Evolutionary conservation across 352 stramenopile species (phyloP).

Genomic region (Globisporangium cystogenes): DNA sequence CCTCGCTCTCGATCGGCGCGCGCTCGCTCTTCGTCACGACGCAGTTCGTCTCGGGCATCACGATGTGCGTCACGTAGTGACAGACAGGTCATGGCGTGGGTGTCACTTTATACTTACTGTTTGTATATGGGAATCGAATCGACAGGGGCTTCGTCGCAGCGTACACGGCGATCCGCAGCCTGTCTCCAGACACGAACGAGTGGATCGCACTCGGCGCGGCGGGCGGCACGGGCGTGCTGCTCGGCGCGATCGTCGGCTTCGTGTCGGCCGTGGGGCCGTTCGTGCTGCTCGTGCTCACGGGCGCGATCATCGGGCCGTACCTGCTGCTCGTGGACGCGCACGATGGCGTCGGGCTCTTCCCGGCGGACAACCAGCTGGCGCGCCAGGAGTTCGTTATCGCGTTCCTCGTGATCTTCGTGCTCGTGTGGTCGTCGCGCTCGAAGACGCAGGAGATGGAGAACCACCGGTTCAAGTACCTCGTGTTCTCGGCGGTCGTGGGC

Average conservation of each 20-base stretch:
- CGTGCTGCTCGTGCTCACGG: constrained; percentile 49
- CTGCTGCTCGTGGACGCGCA: constrained; percentile 74
- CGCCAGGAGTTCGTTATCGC: constrained; percentile 85
- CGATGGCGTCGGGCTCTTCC: constrained; percentile 63
- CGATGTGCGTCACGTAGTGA: constrained; percentile 84
- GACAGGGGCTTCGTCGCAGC: constrained; percentile 60
- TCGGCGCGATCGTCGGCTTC: constrained; percentile 69
- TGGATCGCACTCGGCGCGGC: constrained; percentile 65
- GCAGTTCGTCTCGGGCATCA: constrained; percentile 78
- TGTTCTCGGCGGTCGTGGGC: constrained; percentile 67
- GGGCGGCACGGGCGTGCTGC: constrained; percentile 53
- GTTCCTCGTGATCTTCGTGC: constrained; percentile 85
- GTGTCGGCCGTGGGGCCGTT: constrained; percentile 66
- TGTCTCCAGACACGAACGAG: constrained; percentile 58
- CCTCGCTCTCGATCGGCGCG: constrained; percentile 74
- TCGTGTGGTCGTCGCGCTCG: constrained; percentile 70
- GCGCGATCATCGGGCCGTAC: constrained; percentile 64
- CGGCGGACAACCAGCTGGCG: constrained; percentile 63
- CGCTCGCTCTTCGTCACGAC: constrained; percentile 79
- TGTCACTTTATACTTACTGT: constrained; percentile 9
- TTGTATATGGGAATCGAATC: constrained; percentile 4
- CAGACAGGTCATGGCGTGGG: too few species aligned
- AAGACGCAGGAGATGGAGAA: constrained; percentile 84
- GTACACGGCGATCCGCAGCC: constrained; percentile 59
- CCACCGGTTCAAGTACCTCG: constrained; percentile 87